These are phyloP conservation scores for Fusarium phyllophilum DNA, from an alignment of 2,329 filamentous ascomycete species.

Conservation along the genomic window DNA sequence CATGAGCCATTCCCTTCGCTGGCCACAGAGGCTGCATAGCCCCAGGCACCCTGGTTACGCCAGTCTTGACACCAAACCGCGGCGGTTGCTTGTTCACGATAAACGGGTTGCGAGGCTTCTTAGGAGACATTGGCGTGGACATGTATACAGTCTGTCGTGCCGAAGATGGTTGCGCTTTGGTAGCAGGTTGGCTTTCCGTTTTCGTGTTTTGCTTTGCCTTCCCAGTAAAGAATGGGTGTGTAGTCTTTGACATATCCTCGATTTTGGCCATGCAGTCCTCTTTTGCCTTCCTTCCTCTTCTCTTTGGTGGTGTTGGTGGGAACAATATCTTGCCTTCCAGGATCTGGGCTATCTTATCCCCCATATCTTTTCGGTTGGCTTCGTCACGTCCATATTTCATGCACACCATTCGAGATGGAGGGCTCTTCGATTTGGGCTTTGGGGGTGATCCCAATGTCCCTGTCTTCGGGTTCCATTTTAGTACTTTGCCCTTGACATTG, in stretches of 20 bases:
- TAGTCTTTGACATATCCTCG: constrained; percentile 41
- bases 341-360: constrained; percentile 71
- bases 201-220: constrained; percentile 47
- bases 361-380: constrained; percentile 59
- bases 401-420: constrained; percentile 57
- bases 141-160: constrained; percentile 57
- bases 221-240: constrained; percentile 57
- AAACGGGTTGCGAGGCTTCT: constrained; percentile 49
- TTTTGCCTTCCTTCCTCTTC: constrained; percentile 39
- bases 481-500: constrained; percentile 56
- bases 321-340: constrained; percentile 52
- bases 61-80: constrained; percentile 57
- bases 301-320: constrained; percentile 44
- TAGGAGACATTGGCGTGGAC: constrained; percentile 65
- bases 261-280: constrained; percentile 38
- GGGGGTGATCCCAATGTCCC: constrained; percentile 72
- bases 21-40: constrained; percentile 78
- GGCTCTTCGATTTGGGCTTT: constrained; percentile 56
- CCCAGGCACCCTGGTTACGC: constrained; percentile 70
- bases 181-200: constrained; percentile 25
- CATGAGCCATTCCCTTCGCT: constrained; percentile 69
- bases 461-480: constrained; percentile 68
- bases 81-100: constrained; percentile 48
- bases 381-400: constrained; percentile 69
- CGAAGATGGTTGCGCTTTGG: constrained; percentile 40